Conservation (phyloP, 495 filamentous ascomycete species). For the Aspergillus leporis region DNA sequence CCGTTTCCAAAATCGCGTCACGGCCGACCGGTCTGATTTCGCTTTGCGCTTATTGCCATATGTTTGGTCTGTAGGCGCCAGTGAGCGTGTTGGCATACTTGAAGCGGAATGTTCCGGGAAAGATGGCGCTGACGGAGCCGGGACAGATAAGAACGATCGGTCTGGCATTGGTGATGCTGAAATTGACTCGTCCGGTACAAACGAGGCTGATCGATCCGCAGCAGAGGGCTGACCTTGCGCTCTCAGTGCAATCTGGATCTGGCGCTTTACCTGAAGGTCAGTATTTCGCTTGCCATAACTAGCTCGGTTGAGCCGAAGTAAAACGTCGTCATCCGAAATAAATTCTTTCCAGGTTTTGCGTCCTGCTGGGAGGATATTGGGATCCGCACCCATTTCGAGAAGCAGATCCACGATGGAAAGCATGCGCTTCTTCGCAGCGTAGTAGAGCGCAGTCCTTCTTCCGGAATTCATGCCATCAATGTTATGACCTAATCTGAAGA, state of each 20-base stretch:
- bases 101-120: slow-evolving; percentile 16
- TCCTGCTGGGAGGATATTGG: slow-evolving; percentile 27
- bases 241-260: slow-evolving; percentile 18
- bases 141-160: slow-evolving; percentile 17
- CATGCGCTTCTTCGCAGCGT: slow-evolving; percentile 30
- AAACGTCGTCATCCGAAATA: slow-evolving; percentile 17
- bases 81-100: slow-evolving; percentile 18
- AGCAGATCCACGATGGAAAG: slow-evolving; percentile 28
- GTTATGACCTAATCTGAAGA: slow-evolving; percentile 25
- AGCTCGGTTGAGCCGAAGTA: slow-evolving; percentile 24
- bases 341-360: slow-evolving; percentile 25
- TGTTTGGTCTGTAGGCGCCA: slow-evolving; percentile 21
- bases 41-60: slow-evolving; percentile 25
- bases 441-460: slow-evolving; percentile 33
- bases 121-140: slow-evolving; percentile 18
- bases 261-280: slow-evolving; percentile 20
- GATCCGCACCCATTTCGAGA: slow-evolving; percentile 29
- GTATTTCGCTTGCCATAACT: slow-evolving; percentile 19
- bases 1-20: slow-evolving; percentile 19
- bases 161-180: slow-evolving; percentile 20
- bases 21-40: slow-evolving; percentile 18
- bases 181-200: slow-evolving; percentile 19
- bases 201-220: slow-evolving; percentile 7
- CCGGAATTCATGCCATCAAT: slow-evolving; percentile 30
- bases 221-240: slow-evolving; percentile 17